A percentile compares a stretch with the other conserved stretches of the same genome.
These are phyloP conservation scores for Crucibulum laeve DNA, from an alignment of 768 basidiomycete species.

Conservation along the genomic window DNA sequence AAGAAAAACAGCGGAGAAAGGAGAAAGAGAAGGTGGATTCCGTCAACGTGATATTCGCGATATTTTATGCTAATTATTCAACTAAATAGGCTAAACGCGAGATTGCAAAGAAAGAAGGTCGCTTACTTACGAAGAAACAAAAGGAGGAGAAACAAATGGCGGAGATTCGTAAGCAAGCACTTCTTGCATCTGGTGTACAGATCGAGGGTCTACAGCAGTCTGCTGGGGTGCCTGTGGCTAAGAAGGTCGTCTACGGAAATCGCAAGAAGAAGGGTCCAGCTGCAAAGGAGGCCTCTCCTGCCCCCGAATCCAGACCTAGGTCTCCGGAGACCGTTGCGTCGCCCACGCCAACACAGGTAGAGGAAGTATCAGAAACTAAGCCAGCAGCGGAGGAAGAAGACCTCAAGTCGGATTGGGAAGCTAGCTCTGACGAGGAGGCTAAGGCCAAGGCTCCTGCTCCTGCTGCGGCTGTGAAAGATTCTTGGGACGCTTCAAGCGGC, in stretches of 20 bases:
- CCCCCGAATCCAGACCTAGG: conserved; percentile 49
- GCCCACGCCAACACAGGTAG: conserved; percentile 5
- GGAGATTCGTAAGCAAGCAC: conserved; percentile 85
- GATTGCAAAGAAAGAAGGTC: conserved; percentile 88
- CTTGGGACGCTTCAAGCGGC: conserved; percentile 50
- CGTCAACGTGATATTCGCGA: conserved; percentile 1
- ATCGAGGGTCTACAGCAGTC: conserved; percentile 83
- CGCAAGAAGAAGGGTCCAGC: conserved; percentile 72
- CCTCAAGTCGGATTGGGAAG: conserved; percentile 61
- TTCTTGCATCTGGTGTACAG: conserved; percentile 83
- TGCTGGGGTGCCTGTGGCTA: conserved; percentile 39
- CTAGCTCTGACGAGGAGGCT: conserved; percentile 53
- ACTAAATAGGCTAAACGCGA: conserved; percentile 78
- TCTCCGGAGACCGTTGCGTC: conserved; percentile 38
- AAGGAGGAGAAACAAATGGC: conserved; percentile 90
- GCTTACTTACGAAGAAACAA: conserved; percentile 94
- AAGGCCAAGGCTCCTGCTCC: conserved; percentile 18
- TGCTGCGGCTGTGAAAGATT: conserved; percentile 31
- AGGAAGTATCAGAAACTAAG: conserved; percentile 15
- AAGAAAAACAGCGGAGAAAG: conserved; percentile 79
- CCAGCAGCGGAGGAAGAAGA: conserved; percentile 17
- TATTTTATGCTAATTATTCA: conserved; percentile 4
- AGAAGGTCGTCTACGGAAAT: conserved; percentile 79
- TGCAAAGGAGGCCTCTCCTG: conserved; percentile 50
- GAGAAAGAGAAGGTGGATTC: conserved; percentile 78